Evolutionary conservation across 1,139 yeast species (phyloP).

Genomic region (Zygosaccharomyces pseudobailii): DNA sequence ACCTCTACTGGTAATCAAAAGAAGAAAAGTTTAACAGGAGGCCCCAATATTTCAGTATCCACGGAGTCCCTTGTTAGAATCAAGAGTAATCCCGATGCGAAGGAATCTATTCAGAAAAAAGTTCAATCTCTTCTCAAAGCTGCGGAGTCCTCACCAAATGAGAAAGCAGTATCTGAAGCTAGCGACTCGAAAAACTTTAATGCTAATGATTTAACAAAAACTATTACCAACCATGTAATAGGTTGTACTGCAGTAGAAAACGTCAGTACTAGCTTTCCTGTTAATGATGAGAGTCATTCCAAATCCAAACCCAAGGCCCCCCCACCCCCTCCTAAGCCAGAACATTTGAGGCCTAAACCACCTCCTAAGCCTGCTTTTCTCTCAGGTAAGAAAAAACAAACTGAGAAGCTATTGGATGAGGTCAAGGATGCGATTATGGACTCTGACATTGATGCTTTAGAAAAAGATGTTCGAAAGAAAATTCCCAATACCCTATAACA

Average conservation of each 20-base stretch:
- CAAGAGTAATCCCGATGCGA: slow-evolving; percentile 14
- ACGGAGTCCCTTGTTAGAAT: slow-evolving; percentile 2
- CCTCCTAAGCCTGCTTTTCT: slow-evolving; percentile 30
- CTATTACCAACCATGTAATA: neutral
- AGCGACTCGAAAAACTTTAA: neutral
- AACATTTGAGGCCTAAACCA: slow-evolving; percentile 23
- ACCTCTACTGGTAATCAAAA: neutral
- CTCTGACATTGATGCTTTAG: slow-evolving; percentile 8
- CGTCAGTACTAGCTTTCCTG: neutral
- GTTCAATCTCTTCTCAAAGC: slow-evolving; percentile 48
- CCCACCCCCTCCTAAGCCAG: slow-evolving; percentile 26
- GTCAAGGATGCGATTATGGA: slow-evolving; percentile 8
- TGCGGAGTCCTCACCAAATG: slow-evolving; percentile 35
- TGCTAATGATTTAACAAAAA: neutral
- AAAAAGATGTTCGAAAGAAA: slow-evolving; percentile 8
- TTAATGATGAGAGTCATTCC: neutral
- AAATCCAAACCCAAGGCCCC: slow-evolving; percentile 13
- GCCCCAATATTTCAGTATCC: neutral
- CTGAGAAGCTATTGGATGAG: slow-evolving; percentile 1
- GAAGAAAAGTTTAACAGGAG: neutral
- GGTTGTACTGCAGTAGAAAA: neutral
- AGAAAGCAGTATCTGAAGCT: neutral
- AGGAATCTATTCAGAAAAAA: slow-evolving; percentile 48
- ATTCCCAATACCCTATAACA: slow-evolving; percentile 9
- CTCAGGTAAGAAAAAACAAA: slow-evolving; percentile 13